These are phyloP conservation scores for Melampsora larici-populina DNA, from an alignment of 1,284 basidiomycete genomes.

Conservation along the genomic window DNA sequence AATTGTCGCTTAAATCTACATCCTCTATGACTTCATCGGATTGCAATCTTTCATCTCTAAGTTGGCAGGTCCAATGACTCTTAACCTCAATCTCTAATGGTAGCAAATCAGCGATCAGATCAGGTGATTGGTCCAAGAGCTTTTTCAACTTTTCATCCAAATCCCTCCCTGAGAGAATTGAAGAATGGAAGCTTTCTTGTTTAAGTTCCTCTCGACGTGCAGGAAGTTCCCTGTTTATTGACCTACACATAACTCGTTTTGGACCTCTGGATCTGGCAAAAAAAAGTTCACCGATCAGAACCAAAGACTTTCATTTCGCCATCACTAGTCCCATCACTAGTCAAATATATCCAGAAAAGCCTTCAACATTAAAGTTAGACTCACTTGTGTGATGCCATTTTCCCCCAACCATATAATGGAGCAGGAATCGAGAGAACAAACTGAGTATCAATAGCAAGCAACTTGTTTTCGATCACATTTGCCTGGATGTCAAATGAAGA, in stretches of 20 bases:
- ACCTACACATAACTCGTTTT: neutral
- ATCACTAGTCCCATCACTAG: neutral
- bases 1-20: too few species aligned
- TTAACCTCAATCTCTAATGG: neutral
- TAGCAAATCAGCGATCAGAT: neutral
- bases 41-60: too few species aligned
- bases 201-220: neutral
- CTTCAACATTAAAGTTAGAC: neutral
- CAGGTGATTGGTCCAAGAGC: neutral
- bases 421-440: slow-evolving; percentile 20
- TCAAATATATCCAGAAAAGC: neutral
- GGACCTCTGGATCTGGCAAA: neutral
- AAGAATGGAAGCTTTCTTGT: neutral
- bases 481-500: slow-evolving; percentile 6
- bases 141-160: neutral
- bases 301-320: too few species aligned
- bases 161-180: neutral
- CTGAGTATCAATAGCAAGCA: slow-evolving; percentile 26
- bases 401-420: slow-evolving; percentile 19
- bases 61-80: too few species aligned
- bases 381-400: slow-evolving; percentile 24
- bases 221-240: neutral
- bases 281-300: neutral
- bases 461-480: slow-evolving; percentile 28
- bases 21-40: too few species aligned